Evolutionary conservation across 371 early-diverging fungal genomes (phyloP).

Genomic region (Circinella umbellata): DNA sequence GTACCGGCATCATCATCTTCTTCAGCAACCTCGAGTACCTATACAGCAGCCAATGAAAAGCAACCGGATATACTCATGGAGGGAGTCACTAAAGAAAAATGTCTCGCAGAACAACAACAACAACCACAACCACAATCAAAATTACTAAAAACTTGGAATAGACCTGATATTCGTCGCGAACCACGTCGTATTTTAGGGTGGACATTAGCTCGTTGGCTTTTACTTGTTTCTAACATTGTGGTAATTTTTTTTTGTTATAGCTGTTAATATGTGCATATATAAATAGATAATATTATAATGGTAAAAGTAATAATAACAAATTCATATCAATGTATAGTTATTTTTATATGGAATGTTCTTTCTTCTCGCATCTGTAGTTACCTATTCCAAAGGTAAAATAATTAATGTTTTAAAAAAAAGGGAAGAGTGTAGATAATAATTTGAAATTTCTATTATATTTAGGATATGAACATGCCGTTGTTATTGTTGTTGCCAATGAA

Average conservation of each 20-base stretch:
- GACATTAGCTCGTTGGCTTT: conserved; percentile 28
- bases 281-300: neutral
- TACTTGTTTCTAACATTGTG: conserved; percentile 18
- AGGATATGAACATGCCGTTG: conserved; percentile 23
- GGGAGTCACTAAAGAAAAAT: neutral
- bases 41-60: conserved; percentile 2
- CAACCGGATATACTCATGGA: neutral
- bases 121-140: conserved; percentile 1
- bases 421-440: neutral
- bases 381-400: conserved; percentile 20
- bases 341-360: conserved; percentile 23
- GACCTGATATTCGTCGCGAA: conserved; percentile 17
- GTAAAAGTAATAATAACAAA: neutral
- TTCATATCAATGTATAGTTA: conserved; percentile 3
- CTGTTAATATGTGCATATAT: neutral
- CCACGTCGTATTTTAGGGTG: conserved; percentile 20
- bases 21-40: conserved; percentile 9
- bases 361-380: conserved; percentile 17
- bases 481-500: conserved; percentile 22
- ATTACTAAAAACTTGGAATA: conserved; percentile 10
- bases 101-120: conserved; percentile 12
- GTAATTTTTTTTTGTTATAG: conserved; percentile 8
- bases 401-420: neutral
- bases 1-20: too few relatives aligned
- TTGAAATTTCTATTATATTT: neutral